These are phyloP conservation scores for Colletotrichum aenigma DNA, from an alignment of 2,329 filamentous ascomycete species.

Conservation along the genomic window DNA sequence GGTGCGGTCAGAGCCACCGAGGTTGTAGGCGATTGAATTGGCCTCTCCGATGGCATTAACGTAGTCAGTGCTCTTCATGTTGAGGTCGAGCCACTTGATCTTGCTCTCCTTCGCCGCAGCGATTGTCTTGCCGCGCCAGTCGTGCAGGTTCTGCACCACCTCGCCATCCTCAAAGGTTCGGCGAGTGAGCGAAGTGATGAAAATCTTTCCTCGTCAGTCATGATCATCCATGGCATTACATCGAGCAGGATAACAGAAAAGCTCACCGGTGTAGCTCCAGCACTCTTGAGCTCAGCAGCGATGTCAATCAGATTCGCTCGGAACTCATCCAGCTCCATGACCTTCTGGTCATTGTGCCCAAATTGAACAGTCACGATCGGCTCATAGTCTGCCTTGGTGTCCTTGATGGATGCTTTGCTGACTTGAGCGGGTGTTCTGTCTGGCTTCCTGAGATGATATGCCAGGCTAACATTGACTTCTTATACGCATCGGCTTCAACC, in stretches of 20 bases:
- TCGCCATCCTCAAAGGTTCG: conserved; percentile 48
- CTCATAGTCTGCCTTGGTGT: conserved; percentile 37
- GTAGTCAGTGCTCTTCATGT: conserved; percentile 52
- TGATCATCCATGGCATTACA: too few relatives aligned
- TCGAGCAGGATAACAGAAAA: too few relatives aligned
- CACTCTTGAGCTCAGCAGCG: conserved; percentile 43
- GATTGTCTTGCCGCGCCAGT: conserved; percentile 50
- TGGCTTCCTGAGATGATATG: background rate
- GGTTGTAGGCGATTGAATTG: conserved; percentile 52
- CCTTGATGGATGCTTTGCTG: conserved; percentile 8
- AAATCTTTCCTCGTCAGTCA: conserved; percentile 33
- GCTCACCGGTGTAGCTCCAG: conserved; percentile 48
- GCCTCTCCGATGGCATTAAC: conserved; percentile 54
- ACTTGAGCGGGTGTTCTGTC: background rate
- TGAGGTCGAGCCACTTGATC: conserved; percentile 52
- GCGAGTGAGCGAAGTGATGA: conserved; percentile 61
- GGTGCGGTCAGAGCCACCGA: conserved; percentile 51
- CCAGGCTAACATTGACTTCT: background rate
- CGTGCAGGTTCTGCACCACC: conserved; percentile 50
- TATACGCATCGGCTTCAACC: background rate
- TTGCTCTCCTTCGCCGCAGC: conserved; percentile 44
- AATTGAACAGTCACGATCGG: conserved; percentile 48
- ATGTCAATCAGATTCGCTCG: conserved; percentile 54
- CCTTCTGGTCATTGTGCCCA: conserved; percentile 68
- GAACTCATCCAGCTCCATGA: conserved; percentile 52